phyloP scores from a whole-genome alignment of 345 rosid genomes.

The Eucalyptus pauciflora region DNA sequence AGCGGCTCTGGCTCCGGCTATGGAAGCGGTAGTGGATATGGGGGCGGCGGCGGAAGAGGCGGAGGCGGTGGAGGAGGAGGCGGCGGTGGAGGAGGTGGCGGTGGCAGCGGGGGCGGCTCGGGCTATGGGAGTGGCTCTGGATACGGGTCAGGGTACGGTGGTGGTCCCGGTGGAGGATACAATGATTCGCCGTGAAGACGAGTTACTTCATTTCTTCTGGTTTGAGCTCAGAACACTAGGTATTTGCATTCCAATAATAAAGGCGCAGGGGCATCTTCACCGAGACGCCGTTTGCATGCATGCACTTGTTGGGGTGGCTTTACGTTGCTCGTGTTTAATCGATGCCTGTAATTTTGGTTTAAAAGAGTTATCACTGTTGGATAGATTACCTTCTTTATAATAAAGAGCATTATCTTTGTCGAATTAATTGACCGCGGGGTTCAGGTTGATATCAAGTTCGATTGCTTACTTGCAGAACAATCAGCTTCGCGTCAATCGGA shows the following conservation, averaged over 20 bases:
- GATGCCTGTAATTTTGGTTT: background rate
- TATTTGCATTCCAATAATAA: background rate
- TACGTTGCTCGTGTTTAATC: background rate
- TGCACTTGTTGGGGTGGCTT: background rate
- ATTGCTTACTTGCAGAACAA: background rate
- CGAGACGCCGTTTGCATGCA: background rate
- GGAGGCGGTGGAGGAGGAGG: background rate
- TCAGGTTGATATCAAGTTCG: background rate
- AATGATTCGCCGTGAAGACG: conserved; percentile 6
- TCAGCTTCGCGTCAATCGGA: background rate
- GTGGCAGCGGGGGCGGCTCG: background rate
- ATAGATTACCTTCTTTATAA: background rate
- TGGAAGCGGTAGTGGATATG: conserved; percentile 1
- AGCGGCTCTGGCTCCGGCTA: conserved; percentile 6
- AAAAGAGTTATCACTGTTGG: background rate
- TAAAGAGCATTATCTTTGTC: background rate
- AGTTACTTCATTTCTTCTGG: background rate
- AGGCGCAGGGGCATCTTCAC: background rate
- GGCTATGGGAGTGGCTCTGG: conserved; percentile 4
- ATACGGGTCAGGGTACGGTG: conserved; percentile 1
- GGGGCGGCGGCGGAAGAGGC: conserved; percentile 7
- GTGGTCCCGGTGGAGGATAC: background rate
- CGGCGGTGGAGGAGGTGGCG: background rate
- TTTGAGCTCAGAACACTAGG: background rate
- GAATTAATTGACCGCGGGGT: background rate